Evolutionary conservation across 805 yeast genomes (phyloP), one percentile per base, ranked within the genome.

Genomic region (Candida adriatica): DNA sequence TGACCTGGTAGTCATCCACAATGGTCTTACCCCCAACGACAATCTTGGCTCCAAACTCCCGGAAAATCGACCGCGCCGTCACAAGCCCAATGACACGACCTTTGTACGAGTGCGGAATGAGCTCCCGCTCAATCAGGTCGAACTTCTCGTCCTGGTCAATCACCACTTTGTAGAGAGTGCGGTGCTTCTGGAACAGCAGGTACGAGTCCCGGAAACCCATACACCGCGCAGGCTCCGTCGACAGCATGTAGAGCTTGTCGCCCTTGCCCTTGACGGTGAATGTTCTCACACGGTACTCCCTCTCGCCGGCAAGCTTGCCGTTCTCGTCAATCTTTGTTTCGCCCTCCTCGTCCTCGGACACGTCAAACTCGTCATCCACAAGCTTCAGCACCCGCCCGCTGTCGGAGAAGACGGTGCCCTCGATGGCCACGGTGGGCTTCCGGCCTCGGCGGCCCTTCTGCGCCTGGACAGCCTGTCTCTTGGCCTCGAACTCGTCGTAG

Each of bases 221-320:
- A 49, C 90, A 76, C 45, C 97, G 72, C 1, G 98, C 96, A 3
- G 96, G 95, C 52, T 92, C 98, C 0, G 97, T 88, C 3, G 95
- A 79, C 29, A 92, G 72, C 95, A 90, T 88, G 56, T 75, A 92
- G 36, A 78, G 65, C 42, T 78, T 68, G 14, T 75, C 73, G 7
- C 95, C 96, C 34, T 74, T 61, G 13, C 59, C 61, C 15, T 45
- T 36, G 7, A 81, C 64, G 6, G 76, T 77, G 56, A 83, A 83
- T 0, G 81, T 70, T 38, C 79, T 71, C 34, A 79, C 75, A 37
- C 88, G 67, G 61, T 72, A 90, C 48, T 74, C 73, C 42, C 96
- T 70, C 13, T 75, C 88, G 4, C 82, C 94, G 26, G 57, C 52
- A 37, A 90, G 62, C 28, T 68, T 66, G 18, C 97, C 97, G 37